phyloP scores from a whole-genome alignment of 805 yeast species.

The Metschnikowia bowlesiae region DNA sequence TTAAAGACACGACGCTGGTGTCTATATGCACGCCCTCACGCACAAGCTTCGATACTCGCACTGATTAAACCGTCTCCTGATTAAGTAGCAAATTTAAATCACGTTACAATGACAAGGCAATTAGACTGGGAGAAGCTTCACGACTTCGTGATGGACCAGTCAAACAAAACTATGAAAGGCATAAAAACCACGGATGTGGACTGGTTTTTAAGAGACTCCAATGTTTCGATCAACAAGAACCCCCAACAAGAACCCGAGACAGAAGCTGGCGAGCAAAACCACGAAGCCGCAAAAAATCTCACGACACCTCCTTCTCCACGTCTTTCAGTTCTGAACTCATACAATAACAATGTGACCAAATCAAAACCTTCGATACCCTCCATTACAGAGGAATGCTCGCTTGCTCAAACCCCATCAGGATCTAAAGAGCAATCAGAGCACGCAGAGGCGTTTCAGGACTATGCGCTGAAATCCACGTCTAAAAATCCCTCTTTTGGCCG shows the following conservation, averaged over 20 bases:
- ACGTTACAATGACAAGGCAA: not conserved
- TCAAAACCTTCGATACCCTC: conserved; percentile 32
- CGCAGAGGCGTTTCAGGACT: not conserved
- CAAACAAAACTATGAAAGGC: conserved; percentile 19
- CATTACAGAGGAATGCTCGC: conserved; percentile 17
- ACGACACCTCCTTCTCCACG: conserved; percentile 19
- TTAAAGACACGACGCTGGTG: not conserved
- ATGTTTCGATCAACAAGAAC: conserved; percentile 3
- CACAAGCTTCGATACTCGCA: not conserved
- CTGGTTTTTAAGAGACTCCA: conserved; percentile 46
- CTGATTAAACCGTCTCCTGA: not conserved
- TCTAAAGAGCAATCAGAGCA: not conserved
- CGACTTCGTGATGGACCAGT: conserved; percentile 11
- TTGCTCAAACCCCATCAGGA: not conserved
- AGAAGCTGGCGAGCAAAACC: not conserved
- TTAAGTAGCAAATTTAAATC: not conserved
- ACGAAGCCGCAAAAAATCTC: not conserved
- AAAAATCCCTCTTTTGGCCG: conserved; percentile 4
- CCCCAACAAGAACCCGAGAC: not conserved
- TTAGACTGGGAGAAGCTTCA: conserved; percentile 13
- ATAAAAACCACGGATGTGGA: conserved; percentile 44
- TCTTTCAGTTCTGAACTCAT: conserved; percentile 25
- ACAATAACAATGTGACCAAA: conserved; percentile 26
- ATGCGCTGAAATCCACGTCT: not conserved
- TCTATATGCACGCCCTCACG: not conserved